Base-by-base conservation (phyloP, 805 yeast genomes). In the Ogataea chonburiensis region DNA sequence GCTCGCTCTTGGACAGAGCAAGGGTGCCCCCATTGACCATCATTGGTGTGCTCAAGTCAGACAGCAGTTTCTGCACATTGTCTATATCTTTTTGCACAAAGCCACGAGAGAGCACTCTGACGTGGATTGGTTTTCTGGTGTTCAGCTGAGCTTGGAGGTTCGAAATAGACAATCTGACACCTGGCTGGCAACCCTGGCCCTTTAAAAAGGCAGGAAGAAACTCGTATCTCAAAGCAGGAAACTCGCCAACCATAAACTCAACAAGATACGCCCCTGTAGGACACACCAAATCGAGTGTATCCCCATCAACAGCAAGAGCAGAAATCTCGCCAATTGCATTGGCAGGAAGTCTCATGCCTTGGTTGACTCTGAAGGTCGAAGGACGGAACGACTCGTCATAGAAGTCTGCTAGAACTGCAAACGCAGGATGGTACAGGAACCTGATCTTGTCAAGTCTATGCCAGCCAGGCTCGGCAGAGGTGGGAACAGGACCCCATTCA, bases 391-490 rank as follows among this genome's bases (percentile, higher is more conserved):
- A 22, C 2, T 35, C 23, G 46, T 79, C 82, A 14, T 60, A 47
- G 38, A 56, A 62, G 54, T 87, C 96, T 4, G 66, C 56, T 0
- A 95, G 93, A 16, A 84, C 55, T 2, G 81, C 62, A 58, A 91
- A 89, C 0, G 86, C 75, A 5, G 84, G 94, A 59, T 91, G 98
- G 55, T 77, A 76, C 30, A 86, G 61, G 54, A 83, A 91, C 53
- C 96, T 69, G 29, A 86, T 51, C 24, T 84, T 58, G 57, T 91
- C 98, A 37, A 86, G 63, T 41, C 87, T 71, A 58, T 91, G 81
- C 98, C 98, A 91, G 16, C 77, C 79, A 50, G 96, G 89, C 47
- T 81, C 88, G 46, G 80, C 82, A 31, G 68, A 64, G 1, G 80
- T 73, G 8, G 62, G 54, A 12, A 75, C 67, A 13, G 75, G 83